Base-by-base conservation (phyloP, 2,329 filamentous ascomycete species). In the Fusarium cyanostomum region DNA sequence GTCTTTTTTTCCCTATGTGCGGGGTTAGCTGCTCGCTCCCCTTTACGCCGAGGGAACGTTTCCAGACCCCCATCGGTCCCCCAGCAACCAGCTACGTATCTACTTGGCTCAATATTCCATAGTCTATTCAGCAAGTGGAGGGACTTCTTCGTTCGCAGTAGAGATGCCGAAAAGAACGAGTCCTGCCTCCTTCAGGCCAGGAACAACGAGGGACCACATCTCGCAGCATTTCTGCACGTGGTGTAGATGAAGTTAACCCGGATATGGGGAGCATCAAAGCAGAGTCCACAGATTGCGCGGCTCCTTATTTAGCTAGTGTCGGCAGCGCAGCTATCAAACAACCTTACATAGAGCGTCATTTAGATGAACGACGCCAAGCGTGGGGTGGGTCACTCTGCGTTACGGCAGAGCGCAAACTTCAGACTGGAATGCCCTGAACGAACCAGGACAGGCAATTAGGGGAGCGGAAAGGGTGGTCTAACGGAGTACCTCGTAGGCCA, bases 1-100 rank as follows among this genome's bases (percentile, higher is more conserved):
- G 30, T 31, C 38, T 27, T 42, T 38, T 26, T 46, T 31, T 37
- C 26, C n/a, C 9, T 21, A 33, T 33, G 65, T 71, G 69, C 67
- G 69, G 69, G 67, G 67, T 68, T 37, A 35, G n/a, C 52, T 46
- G 61, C 62, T 71, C 69, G 69, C 69, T 71, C 41, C 31, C 59
- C 62, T 62, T 71, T 71, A 71, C 49, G 57, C 69, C 69, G 69
- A 70, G 62, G 37, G 4, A 28, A 24, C 15, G 28, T 52, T 48
- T 27, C n/a, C 42, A 16, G 28, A 50, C 54, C 42, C 48, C 57
- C 35, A 21, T 50, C 21, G 35, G 57, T 63, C 43, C 39, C 62
- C 26, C 24, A 59, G 52, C 53, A 63, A 59, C 52, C n/a, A 62
- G 37, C 21, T 28, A 27, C 38, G 33, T 54, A 9, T 31, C 26